Evolutionary conservation across 345 rosid species (phyloP), one percentile per base, ranked within the genome.

Genomic region (Bretschneidera sinensis): DNA sequence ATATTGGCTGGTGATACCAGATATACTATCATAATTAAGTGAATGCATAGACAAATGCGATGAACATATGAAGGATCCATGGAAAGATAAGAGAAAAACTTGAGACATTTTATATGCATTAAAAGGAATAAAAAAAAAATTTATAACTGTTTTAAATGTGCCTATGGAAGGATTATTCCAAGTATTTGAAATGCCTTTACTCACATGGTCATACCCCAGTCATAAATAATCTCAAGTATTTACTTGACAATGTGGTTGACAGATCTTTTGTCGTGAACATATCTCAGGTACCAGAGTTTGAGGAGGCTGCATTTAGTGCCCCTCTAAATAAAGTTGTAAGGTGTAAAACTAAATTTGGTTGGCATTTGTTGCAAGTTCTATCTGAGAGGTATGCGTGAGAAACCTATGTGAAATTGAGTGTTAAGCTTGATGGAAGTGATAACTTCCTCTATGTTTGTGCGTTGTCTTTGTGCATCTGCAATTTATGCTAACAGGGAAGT

Each of bases 361-460:
- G 92, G 92, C 96, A 92, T 74, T 77, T 92, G 65, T 65, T 92
- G 82, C 95, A 92, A 82, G 96, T 88, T 75, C 66, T 89, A 39
- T 86, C 96, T 21, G 96, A 92, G 79, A 85, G 98, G 98, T 92
- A 67, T 60, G 62, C 39, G 54, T 54, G 34, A 9, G 67, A 54
- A 60, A 5, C 45, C 45, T 11, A 43, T 49, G 39, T 51, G 11
- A 9, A 55, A 24, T 65, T 66, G 34, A 56, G 66, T 35, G 17
- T 11, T 51, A 45, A 50, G 25, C 31, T 48, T 43, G 2, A 48
- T 49, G 24, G 10, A 5, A 39, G 35, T n/a, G 35, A 7, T 61
- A 50, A 24, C 21, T 14, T 48, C 13, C 51, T 52, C 51, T 54
- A 52, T 33, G 35, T 51, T 50, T 65, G 24, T 19, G 25, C n/a